Base-by-base conservation (phyloP, 441 rosid genomes). In the Adansonia gregorii region DNA sequence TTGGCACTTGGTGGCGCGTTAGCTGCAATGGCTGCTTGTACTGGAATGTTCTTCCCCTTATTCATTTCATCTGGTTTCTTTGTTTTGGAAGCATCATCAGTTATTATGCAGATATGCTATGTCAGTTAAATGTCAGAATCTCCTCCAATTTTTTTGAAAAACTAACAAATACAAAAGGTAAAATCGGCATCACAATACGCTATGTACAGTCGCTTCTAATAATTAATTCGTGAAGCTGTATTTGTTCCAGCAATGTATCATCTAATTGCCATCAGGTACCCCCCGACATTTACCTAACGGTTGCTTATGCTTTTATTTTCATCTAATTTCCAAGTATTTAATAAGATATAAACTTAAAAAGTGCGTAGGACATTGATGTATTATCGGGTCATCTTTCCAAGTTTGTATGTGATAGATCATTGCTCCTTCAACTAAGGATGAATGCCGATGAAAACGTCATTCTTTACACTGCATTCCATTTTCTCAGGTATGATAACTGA, bases 1-100 rank as follows among this genome's bases (percentile, higher is more conserved):
- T 81, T 90, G 86, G 99, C 95, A 80, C 84, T 93, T 14, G 99
- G 97, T 79, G 98, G 94, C 67, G 99, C 93, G 43, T 86, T 95
- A 78, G 97, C 98, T 81, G 88, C 99, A 75, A 92, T 95, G 99
- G 98, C 99, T 83, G 91, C 97, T 74, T 89, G 93, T 81, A 89
- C 93, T 3, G 97, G 99, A 87, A 93, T 95, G 98, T 93, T 93
- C 83, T 85, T 95, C 35, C 98, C 98, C 10, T 86, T 95, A 68
- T 81, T 90, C 82, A 87, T 92, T 80, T 86, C 98, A 1, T 93
- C 95, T 17, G 97, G 97, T 67, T 85, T 95, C 75, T 89, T 91
- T 54, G 61, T 92, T 75, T 71, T 90, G 78, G 98, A 95, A 86
- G 87, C 85, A 55, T 81, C 86, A 54, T 88, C 93, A 22, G 87